phyloP scores from a whole-genome alignment of 805 yeast species.

The Citeromyces matritensis region DNA sequence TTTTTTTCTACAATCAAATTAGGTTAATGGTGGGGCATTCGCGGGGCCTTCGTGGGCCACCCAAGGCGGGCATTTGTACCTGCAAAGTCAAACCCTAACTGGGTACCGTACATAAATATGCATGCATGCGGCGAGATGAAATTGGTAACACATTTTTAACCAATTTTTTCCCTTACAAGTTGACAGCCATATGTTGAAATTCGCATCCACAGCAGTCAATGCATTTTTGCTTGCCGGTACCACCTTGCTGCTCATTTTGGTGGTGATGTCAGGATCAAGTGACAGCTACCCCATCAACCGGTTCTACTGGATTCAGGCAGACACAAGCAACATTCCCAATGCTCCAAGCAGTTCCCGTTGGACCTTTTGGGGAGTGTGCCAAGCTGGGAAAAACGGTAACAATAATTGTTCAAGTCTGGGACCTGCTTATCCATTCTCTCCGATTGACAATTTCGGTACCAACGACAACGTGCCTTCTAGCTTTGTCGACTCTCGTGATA shows the following conservation, averaged over 20 bases:
- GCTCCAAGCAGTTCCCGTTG: slow-evolving; percentile 46
- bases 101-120: no score
- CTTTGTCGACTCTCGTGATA: slow-evolving; percentile 37
- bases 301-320: slow-evolving; percentile 61
- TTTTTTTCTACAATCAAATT: no score
- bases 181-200: no score
- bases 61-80: no score
- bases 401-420: slow-evolving; percentile 23
- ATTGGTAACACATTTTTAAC: no score
- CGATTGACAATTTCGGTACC: slow-evolving; percentile 57
- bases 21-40: no score
- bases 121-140: no score
- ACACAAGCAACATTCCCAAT: slow-evolving; percentile 36
- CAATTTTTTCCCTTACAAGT: no score
- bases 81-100: no score
- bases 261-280: slow-evolving; percentile 50
- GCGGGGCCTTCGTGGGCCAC: no score
- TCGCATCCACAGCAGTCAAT: no score
- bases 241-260: slow-evolving; percentile 35
- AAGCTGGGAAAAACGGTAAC: slow-evolving; percentile 16
- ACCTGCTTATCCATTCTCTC: slow-evolving; percentile 66
- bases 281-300: slow-evolving; percentile 41
- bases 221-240: slow-evolving; percentile 29
- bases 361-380: slow-evolving; percentile 76
- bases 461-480: slow-evolving; percentile 31